Evolutionary conservation across 1,139 yeast species (phyloP).

Genomic region (Hyphopichia burtonii): DNA sequence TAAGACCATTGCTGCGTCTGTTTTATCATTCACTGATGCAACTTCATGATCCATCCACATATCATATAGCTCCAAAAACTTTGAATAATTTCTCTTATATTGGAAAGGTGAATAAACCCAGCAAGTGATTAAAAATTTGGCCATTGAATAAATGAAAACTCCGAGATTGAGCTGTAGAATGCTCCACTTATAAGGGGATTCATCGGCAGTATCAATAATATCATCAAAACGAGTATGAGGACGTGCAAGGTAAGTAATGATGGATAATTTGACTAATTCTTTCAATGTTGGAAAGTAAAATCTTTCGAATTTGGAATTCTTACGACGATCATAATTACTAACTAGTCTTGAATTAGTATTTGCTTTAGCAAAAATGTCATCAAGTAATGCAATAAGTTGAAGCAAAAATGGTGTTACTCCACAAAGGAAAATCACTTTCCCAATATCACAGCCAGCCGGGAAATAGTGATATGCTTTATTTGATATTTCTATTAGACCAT

Average conservation of each 20-base stretch:
- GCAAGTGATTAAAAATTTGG: slow-evolving; percentile 3
- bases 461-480: background rate
- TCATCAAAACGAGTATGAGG: background rate
- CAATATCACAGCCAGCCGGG: background rate
- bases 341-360: background rate
- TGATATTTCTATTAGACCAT: background rate
- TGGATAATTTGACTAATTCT: slow-evolving; percentile 10
- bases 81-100: slow-evolving; percentile 10
- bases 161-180: slow-evolving; percentile 12
- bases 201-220: background rate
- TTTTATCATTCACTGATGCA: background rate
- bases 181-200: slow-evolving; percentile 4
- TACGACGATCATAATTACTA: background rate
- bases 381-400: background rate
- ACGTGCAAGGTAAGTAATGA: slow-evolving; percentile 8
- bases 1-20: slow-evolving; percentile 6
- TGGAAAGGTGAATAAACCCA: slow-evolving; percentile 6
- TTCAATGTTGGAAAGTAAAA: slow-evolving; percentile 14
- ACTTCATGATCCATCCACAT: slow-evolving; percentile 12
- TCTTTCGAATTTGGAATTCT: slow-evolving; percentile 8
- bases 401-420: background rate
- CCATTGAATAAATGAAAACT: slow-evolving; percentile 8
- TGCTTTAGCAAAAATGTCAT: slow-evolving; percentile 1
- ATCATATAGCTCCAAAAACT: slow-evolving; percentile 13
- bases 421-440: slow-evolving; percentile 1